Conservation (phyloP, 2,329 filamentous ascomycete species). For the Sporothrix variecibatus region DNA sequence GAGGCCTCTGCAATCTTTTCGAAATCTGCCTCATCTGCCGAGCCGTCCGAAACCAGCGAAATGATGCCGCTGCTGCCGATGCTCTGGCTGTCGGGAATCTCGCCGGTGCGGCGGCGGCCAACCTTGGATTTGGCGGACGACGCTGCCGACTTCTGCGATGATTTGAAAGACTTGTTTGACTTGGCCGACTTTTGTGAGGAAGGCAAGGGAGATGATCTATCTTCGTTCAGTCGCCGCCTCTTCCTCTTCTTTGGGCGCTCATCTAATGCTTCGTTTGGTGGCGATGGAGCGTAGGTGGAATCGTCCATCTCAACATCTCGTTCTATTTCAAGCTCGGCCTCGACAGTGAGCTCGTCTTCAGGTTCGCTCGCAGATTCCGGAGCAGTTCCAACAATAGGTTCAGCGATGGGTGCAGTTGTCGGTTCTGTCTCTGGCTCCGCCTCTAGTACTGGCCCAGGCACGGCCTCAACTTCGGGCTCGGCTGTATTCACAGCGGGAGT, state of each 20-base stretch:
- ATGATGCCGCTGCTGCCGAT: slow-evolving; percentile 39
- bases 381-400: neutral
- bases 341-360: neutral
- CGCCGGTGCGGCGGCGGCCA: neutral
- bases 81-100: slow-evolving; percentile 21
- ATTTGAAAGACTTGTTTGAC: too few relatives aligned
- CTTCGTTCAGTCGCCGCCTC: neutral
- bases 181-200: neutral
- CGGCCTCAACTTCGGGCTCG: neutral
- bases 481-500: neutral
- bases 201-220: neutral
- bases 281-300: neutral
- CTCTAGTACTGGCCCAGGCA: neutral
- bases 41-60: slow-evolving; percentile 45
- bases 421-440: neutral
- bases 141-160: neutral
- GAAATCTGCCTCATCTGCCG: slow-evolving; percentile 4
- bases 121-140: neutral
- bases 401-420: neutral
- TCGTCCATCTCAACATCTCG: neutral
- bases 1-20: neutral
- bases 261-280: neutral
- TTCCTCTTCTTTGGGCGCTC: neutral
- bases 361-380: neutral
- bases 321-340: neutral